A percentile compares a stretch with the other conserved stretches of the same genome.
phyloP scores from a whole-genome alignment of 2,329 filamentous ascomycete genomes.

The Coniella lustricola region DNA sequence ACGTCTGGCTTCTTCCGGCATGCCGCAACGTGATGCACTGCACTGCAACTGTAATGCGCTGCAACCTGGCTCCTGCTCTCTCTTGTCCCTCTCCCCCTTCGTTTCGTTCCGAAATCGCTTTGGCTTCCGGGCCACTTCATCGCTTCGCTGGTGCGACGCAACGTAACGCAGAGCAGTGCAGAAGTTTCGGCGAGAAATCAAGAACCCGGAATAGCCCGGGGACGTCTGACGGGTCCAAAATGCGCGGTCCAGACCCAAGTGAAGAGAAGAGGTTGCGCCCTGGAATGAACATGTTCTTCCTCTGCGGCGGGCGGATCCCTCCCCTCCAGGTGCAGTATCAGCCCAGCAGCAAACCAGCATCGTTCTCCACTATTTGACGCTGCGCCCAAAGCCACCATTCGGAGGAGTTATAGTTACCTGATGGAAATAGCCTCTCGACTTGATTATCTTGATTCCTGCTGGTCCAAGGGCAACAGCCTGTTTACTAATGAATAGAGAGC shows the following conservation, averaged over 20 bases:
- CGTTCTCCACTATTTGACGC: conserved; percentile 9
- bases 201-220: conserved; percentile 8
- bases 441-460: background rate
- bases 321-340: too few relatives aligned
- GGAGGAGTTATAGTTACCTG: conserved; percentile 13
- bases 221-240: background rate
- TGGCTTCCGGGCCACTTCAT: background rate
- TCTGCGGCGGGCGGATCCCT: conserved; percentile 8
- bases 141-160: background rate
- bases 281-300: background rate
- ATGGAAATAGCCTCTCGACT: conserved; percentile 7
- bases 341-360: background rate
- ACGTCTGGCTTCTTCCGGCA: background rate
- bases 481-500: too few relatives aligned
- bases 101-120: conserved; percentile 1
- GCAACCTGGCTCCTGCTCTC: too few relatives aligned
- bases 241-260: background rate
- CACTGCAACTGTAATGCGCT: too few relatives aligned
- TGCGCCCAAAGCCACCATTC: conserved; percentile 5
- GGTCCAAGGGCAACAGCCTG: background rate
- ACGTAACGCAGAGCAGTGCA: background rate
- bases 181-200: background rate
- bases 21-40: background rate
- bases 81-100: too few relatives aligned
- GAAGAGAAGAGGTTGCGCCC: background rate